Conservation (phyloP, 352 stramenopile genomes). For the Phytophthora quininea region DNA sequence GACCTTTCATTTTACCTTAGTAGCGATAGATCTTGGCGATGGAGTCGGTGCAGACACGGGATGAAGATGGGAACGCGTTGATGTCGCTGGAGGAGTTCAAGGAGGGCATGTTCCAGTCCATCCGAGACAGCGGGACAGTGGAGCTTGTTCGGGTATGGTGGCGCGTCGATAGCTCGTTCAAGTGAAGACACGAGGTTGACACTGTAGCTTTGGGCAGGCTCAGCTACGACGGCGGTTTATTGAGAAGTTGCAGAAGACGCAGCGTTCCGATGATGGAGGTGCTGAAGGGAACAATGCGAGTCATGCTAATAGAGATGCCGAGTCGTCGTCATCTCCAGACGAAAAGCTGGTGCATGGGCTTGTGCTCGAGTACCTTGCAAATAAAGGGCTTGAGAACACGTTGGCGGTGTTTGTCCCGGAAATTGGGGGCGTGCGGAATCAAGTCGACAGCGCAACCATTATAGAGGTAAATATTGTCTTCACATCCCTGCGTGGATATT, state of each 20-base stretch:
- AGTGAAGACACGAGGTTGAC: not conserved
- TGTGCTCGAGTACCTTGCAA: conserved; percentile 61
- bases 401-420: conserved; percentile 74
- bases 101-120: conserved; percentile 72
- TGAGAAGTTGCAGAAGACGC: conserved; percentile 67
- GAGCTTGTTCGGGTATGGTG: conserved; percentile 58
- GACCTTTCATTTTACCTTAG: conserved; percentile 22
- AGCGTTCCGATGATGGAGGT: conserved; percentile 6
- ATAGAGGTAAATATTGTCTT: conserved; percentile 31
- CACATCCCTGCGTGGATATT: not conserved
- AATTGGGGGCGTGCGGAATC: conserved; percentile 52
- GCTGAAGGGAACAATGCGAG: conserved; percentile 9
- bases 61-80: conserved; percentile 27
- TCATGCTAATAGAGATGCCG: conserved; percentile 6
- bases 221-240: conserved; percentile 74
- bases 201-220: conserved; percentile 32
- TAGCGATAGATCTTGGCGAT: conserved; percentile 14
- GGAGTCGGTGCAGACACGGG: conserved; percentile 1
- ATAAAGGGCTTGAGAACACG: conserved; percentile 60
- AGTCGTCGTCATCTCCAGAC: conserved; percentile 31
- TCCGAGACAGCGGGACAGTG: conserved; percentile 66
- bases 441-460: conserved; percentile 51
- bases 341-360: conserved; percentile 69
- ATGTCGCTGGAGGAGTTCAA: conserved; percentile 75
- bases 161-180: not conserved